Percentiles rank a stretch among this genome's conserved stretches.
Evolutionary conservation across 352 stramenopile species (phyloP).

Genomic region (Phytophthora podocarpi): DNA sequence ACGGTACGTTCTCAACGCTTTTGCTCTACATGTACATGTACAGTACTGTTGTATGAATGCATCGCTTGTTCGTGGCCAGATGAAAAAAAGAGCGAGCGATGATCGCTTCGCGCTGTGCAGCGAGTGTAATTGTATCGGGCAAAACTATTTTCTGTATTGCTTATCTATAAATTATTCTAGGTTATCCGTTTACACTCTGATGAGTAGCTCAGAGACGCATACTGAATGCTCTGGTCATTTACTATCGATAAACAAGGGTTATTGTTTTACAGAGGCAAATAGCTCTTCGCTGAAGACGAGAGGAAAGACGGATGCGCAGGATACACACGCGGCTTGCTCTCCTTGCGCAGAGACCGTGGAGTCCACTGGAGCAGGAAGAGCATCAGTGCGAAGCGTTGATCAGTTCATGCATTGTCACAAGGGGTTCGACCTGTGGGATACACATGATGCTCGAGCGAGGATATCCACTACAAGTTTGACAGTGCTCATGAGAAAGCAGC

Average conservation of each 20-base stretch:
- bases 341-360: conserved; percentile 10
- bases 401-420: conserved; percentile 2
- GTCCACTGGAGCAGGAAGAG: background rate
- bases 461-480: too few species aligned
- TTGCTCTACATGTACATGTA: background rate
- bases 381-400: too few species aligned
- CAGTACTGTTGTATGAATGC: too few species aligned
- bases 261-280: conserved; percentile 2
- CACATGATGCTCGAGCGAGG: background rate
- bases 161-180: too few species aligned
- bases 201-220: too few species aligned
- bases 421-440: background rate
- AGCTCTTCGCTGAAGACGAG: conserved; percentile 21
- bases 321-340: conserved; percentile 20
- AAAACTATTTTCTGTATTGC: background rate
- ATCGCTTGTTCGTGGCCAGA: conserved; percentile 6
- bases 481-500: background rate
- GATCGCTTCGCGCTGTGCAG: conserved; percentile 1
- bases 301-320: conserved; percentile 29
- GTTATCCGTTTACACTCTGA: background rate
- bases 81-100: conserved; percentile 6
- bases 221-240: too few species aligned
- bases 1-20: background rate
- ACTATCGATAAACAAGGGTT: background rate
- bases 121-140: background rate